phyloP scores from a whole-genome alignment of 345 rosid genomes.

The Garcia nutans region DNA sequence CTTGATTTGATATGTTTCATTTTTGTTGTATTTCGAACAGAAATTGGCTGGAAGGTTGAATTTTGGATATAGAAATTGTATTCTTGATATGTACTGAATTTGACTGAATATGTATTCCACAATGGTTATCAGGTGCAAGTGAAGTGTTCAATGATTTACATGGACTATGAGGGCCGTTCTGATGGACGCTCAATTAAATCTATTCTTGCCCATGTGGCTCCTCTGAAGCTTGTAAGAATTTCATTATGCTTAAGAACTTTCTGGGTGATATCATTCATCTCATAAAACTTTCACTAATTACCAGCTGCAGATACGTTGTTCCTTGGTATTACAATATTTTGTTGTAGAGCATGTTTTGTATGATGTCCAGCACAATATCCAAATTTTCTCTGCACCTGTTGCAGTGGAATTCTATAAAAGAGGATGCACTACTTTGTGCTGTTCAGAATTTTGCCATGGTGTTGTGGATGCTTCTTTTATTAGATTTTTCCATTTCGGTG shows the following conservation, averaged over 20 bases:
- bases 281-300: neutral
- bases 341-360: neutral
- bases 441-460: conserved; percentile 2
- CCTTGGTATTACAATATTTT: neutral
- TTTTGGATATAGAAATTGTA: neutral
- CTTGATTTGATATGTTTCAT: too few relatives aligned
- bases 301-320: conserved; percentile 1
- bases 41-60: neutral
- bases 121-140: conserved; percentile 75
- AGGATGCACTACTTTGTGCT: neutral
- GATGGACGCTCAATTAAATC: conserved; percentile 94
- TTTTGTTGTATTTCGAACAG: neutral
- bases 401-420: neutral
- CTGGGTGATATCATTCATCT: neutral
- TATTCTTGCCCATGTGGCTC: conserved; percentile 88
- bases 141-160: conserved; percentile 71
- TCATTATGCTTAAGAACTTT: conserved; percentile 17
- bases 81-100: conserved; percentile 1
- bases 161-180: conserved; percentile 95
- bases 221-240: conserved; percentile 80
- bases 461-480: neutral
- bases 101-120: conserved; percentile 16
- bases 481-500: neutral
- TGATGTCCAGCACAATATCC: neutral
- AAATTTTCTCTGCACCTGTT: neutral